Evolutionary conservation across 208 protist genomes (phyloP).

Genomic region (Trypanosoma scelopori): DNA sequence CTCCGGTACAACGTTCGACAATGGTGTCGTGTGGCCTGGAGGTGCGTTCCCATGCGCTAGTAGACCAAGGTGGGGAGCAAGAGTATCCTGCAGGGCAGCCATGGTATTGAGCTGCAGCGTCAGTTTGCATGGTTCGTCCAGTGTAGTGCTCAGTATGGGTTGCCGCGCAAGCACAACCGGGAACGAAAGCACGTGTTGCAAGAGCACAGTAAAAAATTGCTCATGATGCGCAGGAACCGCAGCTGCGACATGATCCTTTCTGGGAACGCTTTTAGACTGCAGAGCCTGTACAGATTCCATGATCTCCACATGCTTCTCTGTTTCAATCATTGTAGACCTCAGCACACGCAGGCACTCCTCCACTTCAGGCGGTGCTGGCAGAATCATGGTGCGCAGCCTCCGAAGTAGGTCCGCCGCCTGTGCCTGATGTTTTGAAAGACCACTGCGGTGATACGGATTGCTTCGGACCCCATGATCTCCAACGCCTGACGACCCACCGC

Average conservation of each 20-base stretch:
- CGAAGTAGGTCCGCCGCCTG: conserved; percentile 45
- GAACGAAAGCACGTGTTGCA: conserved; percentile 43
- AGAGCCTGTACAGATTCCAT: conserved; percentile 35
- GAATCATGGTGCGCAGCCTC: conserved; percentile 46
- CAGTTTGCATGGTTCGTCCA: conserved; percentile 54
- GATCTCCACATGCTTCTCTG: conserved; percentile 46
- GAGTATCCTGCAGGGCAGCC: conserved; percentile 39
- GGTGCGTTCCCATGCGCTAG: conserved; percentile 13
- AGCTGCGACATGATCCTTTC: not conserved
- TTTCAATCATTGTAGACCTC: conserved; percentile 38
- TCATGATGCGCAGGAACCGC: conserved; percentile 1
- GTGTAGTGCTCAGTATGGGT: conserved; percentile 23
- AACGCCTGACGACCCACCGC: not conserved
- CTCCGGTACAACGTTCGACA: conserved; percentile 24
- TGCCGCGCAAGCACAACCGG: conserved; percentile 28
- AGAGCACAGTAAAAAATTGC: conserved; percentile 31
- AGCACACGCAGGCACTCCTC: conserved; percentile 43
- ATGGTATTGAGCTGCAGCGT: conserved; percentile 57
- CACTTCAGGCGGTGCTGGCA: conserved; percentile 67
- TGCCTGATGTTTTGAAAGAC: conserved; percentile 31
- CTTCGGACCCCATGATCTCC: not conserved
- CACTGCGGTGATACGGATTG: conserved; percentile 24
- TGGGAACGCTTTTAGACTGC: conserved; percentile 2
- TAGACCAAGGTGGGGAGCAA: conserved; percentile 32
- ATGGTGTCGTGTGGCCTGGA: conserved; percentile 15